Evolutionary conservation across 164 flowering plant species (phyloP), one percentile per base, ranked within the genome.

Genomic region (Euptelea pleiosperma): DNA sequence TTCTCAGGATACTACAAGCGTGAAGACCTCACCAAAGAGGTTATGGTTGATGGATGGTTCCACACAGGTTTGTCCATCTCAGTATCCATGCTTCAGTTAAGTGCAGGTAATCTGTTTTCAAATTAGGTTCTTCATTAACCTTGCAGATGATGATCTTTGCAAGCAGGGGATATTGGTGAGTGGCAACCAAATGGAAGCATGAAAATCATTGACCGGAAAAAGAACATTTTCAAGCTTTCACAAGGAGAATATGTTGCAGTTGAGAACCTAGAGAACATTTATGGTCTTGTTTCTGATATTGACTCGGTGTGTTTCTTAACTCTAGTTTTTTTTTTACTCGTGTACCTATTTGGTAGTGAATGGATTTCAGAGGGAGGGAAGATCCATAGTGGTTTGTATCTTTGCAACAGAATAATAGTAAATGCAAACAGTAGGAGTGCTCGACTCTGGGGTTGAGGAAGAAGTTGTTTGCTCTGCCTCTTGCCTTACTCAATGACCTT

Each of bases 221-320:
- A 94, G 74, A 94, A 94, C 66, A 94, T 94, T 58, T 93, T 93
- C 67, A 93, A 93, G 80, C 95, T 93, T 64, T 90, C 99, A 3
- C 99, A 93, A 68, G 99, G 99, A 70, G 99, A 94, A 71, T 94
- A 94, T 69, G 96, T 91, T 65, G 91, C 97, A 8, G 97, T 94
- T 54, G 99, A 94, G 66, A 91, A 91, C 71, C 72, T 94, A 70
- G 99, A 94, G 79, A 87, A 84, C 64, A 76, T 87, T 30, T 94
- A 82, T 67, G 82, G 84, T 54, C 80, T 73, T 47, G 81, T 70
- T 33, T 29, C 89, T 66, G 78, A 33, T 55, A 73, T 91, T 69
- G 97, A 91, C 49, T 65, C 92, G 75, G 99, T 93, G 79, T 42
- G 82, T 56, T 4, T 52, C 18, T 33, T 16, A 9, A 16, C 3